Conservation (phyloP, 768 basidiomycete species). For the Mycena epipterygia region DNA sequence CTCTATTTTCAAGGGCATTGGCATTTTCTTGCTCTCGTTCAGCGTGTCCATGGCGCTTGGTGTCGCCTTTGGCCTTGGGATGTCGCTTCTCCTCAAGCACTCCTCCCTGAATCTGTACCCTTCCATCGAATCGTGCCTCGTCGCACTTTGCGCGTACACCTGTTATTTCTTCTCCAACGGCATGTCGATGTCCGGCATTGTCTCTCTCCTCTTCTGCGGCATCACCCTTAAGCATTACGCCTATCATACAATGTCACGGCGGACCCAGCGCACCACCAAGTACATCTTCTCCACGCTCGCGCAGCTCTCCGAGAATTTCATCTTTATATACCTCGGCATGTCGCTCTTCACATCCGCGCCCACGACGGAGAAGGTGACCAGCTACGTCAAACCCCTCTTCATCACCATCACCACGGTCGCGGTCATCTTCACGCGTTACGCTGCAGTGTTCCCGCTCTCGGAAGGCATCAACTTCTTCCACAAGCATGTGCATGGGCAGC, state of each 20-base stretch:
- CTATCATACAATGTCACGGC: constrained; percentile 98
- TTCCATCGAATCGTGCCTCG: constrained; percentile 97
- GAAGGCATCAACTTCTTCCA: constrained; percentile 96
- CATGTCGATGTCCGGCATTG: constrained; percentile 94
- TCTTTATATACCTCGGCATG: constrained; percentile 98
- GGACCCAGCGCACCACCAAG: constrained; percentile 94
- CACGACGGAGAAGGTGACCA: constrained; percentile 79
- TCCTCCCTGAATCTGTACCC: constrained; percentile 89
- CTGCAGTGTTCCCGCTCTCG: constrained; percentile 95
- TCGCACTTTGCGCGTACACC: constrained; percentile 94
- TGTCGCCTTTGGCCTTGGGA: constrained; percentile 89
- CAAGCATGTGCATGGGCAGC: constrained; percentile 84
- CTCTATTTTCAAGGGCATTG: constrained; percentile 96
- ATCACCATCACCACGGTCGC: constrained; percentile 92
- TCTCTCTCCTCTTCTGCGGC: constrained; percentile 97
- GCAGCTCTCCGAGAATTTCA: constrained; percentile 97
- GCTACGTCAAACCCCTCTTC: constrained; percentile 95
- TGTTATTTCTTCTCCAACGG: constrained; percentile 99
- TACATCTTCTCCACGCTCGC: constrained; percentile 97
- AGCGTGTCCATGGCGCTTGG: constrained; percentile 95
- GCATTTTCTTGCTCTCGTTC: constrained; percentile 97
- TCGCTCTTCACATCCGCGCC: constrained; percentile 95
- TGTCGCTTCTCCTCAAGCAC: constrained; percentile 95
- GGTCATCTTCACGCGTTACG: constrained; percentile 95
- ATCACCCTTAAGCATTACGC: constrained; percentile 99